Percentiles rank a stretch among this genome's conserved stretches.
Evolutionary conservation across 768 basidiomycete genomes (phyloP).

Genomic region (Lactarius evosmus): DNA sequence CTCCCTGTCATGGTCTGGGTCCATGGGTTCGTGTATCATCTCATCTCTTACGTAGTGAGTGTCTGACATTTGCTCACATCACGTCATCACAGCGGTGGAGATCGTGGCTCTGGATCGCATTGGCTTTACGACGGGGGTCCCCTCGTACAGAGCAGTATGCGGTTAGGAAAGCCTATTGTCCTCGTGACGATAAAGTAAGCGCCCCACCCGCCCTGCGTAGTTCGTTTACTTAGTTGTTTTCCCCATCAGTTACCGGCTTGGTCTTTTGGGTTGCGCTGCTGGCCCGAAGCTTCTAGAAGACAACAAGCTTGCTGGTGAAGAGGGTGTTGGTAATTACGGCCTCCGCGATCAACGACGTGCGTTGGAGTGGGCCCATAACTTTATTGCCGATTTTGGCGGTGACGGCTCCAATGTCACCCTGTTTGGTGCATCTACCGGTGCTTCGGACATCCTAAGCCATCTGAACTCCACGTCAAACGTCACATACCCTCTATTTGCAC

Average conservation of each 20-base stretch:
- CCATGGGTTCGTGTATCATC: slow-evolving; percentile 58
- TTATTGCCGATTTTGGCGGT: slow-evolving; percentile 52
- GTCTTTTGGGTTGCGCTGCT: slow-evolving; percentile 74
- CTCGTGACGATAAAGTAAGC: slow-evolving; percentile 75
- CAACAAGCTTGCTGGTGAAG: slow-evolving; percentile 59
- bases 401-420: slow-evolving; percentile 40
- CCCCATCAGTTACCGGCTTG: slow-evolving; percentile 62
- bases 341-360: slow-evolving; percentile 42
- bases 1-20: slow-evolving; percentile 83
- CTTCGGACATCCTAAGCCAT: slow-evolving; percentile 37
- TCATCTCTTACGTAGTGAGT: slow-evolving; percentile 6
- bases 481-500: slow-evolving; percentile 58
- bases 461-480: slow-evolving; percentile 63
- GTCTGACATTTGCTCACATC: slow-evolving; percentile 18
- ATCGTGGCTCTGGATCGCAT: slow-evolving; percentile 68
- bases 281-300: slow-evolving; percentile 63
- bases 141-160: slow-evolving; percentile 65
- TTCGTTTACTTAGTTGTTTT: slow-evolving; percentile 16
- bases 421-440: slow-evolving; percentile 37
- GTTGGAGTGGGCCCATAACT: slow-evolving; percentile 51
- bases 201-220: slow-evolving; percentile 25
- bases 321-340: slow-evolving; percentile 74
- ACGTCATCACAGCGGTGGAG: slow-evolving; percentile 52
- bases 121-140: slow-evolving; percentile 77
- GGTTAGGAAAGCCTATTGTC: slow-evolving; percentile 60